Base-by-base conservation (phyloP, 768 basidiomycete species). In the Suillus placidus region DNA sequence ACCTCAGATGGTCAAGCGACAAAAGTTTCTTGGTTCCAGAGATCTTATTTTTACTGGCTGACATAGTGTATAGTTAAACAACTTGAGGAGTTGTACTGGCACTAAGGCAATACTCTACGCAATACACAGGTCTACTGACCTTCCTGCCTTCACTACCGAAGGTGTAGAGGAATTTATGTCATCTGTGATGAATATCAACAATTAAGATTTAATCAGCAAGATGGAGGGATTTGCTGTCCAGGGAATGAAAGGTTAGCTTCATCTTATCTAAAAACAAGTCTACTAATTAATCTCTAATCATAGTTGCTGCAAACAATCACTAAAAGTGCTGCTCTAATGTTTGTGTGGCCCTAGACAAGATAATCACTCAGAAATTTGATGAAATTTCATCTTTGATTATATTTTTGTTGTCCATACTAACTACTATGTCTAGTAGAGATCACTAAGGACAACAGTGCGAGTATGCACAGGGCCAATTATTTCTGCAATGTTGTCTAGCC, bases 211-310 rank as follows among this genome's bases (percentile, higher is more conserved):
- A 6, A 34, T 64, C 6, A 64, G 66, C 23, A 67, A 61, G 52
- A 67, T 67, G 64, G 66, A 67, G 20, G 66, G 62, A 30, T 68
- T 63, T 35, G 51, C 67, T n/a, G 12, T 68, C 34, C 62, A 66
- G 16, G 65, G 67, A 3, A 54, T 66, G 6, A 68, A 65, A 66
- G 67, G 64, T 68, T 13, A 40, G 63, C 57, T 16, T 61, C 49
- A 52, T 67, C 64, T 47, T 14, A 14, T 18, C 58, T 6, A n/a
- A 66, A 37, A 45, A 62, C 61, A 20, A 45, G 45, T 45, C 45
- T 43, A 18, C 18, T 7, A 18, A 20, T 61, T 60, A 34, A 20
- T 49, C 12, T 49, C 23, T n/a, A 9, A n/a, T 49, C 12, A 49
- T 51, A 63, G 52, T 34, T 20, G 62, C 62, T 56, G 38, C 34